phyloP scores from a whole-genome alignment of 345 rosid species.

The Sonneratia caseolaris region DNA sequence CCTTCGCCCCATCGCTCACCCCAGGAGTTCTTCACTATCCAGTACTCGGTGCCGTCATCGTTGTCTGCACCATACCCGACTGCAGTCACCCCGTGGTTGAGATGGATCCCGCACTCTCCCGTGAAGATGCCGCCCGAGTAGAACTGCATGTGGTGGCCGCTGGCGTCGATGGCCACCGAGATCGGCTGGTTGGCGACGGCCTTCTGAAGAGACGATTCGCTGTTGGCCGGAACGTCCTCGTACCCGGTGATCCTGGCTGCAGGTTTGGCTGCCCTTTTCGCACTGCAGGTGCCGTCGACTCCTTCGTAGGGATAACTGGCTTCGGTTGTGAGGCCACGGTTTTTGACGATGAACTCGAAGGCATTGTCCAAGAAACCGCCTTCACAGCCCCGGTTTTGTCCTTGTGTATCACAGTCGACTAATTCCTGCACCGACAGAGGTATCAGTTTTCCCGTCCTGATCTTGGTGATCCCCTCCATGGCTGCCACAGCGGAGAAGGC shows the following conservation, averaged over 20 bases:
- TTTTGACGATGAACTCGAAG: slow-evolving; percentile 25
- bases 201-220: slow-evolving; percentile 32
- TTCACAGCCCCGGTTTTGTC: slow-evolving; percentile 24
- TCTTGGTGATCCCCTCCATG: slow-evolving; percentile 34
- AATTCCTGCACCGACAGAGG: slow-evolving; percentile 54
- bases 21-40: slow-evolving; percentile 65
- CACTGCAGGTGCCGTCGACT: slow-evolving; percentile 24
- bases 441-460: slow-evolving; percentile 29
- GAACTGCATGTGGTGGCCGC: slow-evolving; percentile 20
- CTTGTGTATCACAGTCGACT: slow-evolving; percentile 29
- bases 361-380: slow-evolving; percentile 37
- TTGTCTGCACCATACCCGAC: slow-evolving; percentile 41
- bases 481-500: slow-evolving; percentile 58
- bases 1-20: slow-evolving; percentile 44
- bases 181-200: slow-evolving; percentile 54
- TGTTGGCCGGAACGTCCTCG: slow-evolving; percentile 27
- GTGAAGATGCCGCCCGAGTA: slow-evolving; percentile 36
- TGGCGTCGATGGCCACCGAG: slow-evolving; percentile 28
- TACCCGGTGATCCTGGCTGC: slow-evolving; percentile 28
- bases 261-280: slow-evolving; percentile 3
- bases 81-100: slow-evolving; percentile 36
- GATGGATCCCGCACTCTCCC: slow-evolving; percentile 23
- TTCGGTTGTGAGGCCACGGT: slow-evolving; percentile 41
- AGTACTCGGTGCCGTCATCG: slow-evolving; percentile 35
- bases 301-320: slow-evolving; percentile 29